phyloP scores from a whole-genome alignment of 176 grass and related monocot species.

The Aechmea fasciata region DNA sequence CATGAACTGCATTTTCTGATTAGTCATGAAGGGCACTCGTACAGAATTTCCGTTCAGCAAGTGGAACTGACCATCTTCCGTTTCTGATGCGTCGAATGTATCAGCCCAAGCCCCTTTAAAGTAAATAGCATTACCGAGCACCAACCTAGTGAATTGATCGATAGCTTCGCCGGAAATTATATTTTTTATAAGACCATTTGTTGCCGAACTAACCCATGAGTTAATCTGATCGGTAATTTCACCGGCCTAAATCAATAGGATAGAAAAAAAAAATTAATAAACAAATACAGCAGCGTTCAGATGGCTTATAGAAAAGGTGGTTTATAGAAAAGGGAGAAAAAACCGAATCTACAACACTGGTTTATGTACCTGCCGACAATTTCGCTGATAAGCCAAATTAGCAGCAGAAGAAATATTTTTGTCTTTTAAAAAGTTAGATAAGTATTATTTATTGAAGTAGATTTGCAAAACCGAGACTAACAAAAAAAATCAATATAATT shows the following conservation, averaged over 20 bases:
- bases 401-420: too few relatives aligned
- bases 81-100: conserved; percentile 33
- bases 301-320: too few relatives aligned
- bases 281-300: too few relatives aligned
- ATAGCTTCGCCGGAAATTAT: conserved; percentile 30
- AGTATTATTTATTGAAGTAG: too few relatives aligned
- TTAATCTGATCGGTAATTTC: conserved; percentile 42
- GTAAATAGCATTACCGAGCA: conserved; percentile 63
- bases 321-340: too few relatives aligned
- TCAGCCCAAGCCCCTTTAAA: conserved; percentile 62
- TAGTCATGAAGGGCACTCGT: conserved; percentile 41
- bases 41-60: conserved; percentile 21
- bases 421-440: too few relatives aligned
- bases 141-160: background rate
- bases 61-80: conserved; percentile 35
- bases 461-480: too few relatives aligned
- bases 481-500: too few relatives aligned
- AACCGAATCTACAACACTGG: too few relatives aligned
- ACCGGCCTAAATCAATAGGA: conserved; percentile 23
- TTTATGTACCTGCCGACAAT: too few relatives aligned
- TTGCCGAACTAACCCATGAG: conserved; percentile 33
- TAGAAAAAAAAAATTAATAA: background rate
- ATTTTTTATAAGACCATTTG: conserved; percentile 51
- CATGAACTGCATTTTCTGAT: conserved; percentile 27
- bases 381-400: too few relatives aligned